phyloP scores from a whole-genome alignment of 805 yeast genomes.

The Wickerhamiella shivajii region DNA sequence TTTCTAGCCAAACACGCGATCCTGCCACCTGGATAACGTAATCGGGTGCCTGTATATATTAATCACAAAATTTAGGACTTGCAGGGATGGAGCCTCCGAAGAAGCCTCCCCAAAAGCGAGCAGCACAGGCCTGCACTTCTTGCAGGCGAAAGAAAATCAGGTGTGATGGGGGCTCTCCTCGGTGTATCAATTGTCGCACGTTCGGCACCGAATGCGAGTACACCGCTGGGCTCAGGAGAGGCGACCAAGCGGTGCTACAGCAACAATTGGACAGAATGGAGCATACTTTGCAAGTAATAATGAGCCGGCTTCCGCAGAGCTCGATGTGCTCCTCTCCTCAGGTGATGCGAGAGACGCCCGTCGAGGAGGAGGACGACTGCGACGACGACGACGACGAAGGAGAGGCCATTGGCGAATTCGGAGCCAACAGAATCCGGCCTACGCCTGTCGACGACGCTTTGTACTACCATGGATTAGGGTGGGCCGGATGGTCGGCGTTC shows the following conservation, averaged over 20 bases:
- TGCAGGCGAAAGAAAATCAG: slow-evolving; percentile 61
- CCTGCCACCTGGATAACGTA: too few species aligned
- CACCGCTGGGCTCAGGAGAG: slow-evolving; percentile 14
- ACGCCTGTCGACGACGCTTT: neutral
- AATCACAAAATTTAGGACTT: neutral
- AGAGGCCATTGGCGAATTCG: slow-evolving; percentile 7
- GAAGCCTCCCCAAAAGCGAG: too few species aligned
- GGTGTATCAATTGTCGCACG: slow-evolving; percentile 64
- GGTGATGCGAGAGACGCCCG: neutral
- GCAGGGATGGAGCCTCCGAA: too few species aligned
- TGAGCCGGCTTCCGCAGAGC: slow-evolving; percentile 2
- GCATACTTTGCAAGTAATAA: slow-evolving; percentile 10
- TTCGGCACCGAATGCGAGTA: slow-evolving; percentile 60
- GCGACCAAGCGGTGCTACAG: slow-evolving; percentile 7
- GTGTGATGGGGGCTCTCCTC: slow-evolving; percentile 53
- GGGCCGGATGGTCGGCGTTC: slow-evolving; percentile 3
- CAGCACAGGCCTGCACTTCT: slow-evolving; percentile 79
- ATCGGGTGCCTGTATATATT: too few species aligned
- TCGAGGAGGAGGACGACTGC: slow-evolving; percentile 1
- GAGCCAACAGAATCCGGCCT: neutral
- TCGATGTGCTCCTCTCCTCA: slow-evolving; percentile 1
- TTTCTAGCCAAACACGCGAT: too few species aligned
- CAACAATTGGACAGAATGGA: slow-evolving; percentile 8
- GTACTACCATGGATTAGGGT: slow-evolving; percentile 1
- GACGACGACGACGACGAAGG: slow-evolving; percentile 5